These are phyloP conservation scores for Chytridium lagenaria DNA, from an alignment of 371 early-diverging fungal genomes.

Conservation along the genomic window DNA sequence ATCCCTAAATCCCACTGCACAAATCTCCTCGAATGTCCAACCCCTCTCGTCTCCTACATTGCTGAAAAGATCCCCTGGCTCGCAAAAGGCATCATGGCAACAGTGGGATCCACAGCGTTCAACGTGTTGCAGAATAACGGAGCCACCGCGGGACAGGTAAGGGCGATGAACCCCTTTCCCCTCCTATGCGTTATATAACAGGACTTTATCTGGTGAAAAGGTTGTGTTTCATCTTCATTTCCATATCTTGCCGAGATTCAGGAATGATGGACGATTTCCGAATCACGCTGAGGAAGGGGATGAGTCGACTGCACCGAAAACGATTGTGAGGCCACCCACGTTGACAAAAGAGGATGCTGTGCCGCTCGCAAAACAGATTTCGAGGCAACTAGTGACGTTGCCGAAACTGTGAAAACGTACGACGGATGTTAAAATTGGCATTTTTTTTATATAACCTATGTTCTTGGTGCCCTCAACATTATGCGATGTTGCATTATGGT, in stretches of 20 bases:
- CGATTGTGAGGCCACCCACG: not conserved
- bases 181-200: no score
- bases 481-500: no score
- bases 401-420: not conserved
- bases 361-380: not conserved
- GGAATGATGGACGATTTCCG: slow-evolving; percentile 9
- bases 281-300: not conserved
- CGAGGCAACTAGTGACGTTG: not conserved
- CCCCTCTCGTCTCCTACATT: slow-evolving; percentile 13
- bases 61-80: slow-evolving; percentile 24
- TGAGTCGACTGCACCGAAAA: not conserved
- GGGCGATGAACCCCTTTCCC: no score
- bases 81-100: slow-evolving; percentile 21
- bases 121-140: slow-evolving; percentile 40
- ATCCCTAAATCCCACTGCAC: slow-evolving; percentile 32
- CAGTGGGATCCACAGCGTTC: slow-evolving; percentile 16
- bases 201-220: no score
- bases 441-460: no score
- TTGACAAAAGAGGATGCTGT: not conserved
- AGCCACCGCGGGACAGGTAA: slow-evolving; percentile 26
- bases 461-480: no score
- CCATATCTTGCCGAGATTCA: slow-evolving; percentile 32
- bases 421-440: no score
- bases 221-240: slow-evolving; percentile 37
- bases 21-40: slow-evolving; percentile 25